Base-by-base conservation (phyloP, 2,329 filamentous ascomycete genomes). In the Cordyceps javanica region DNA sequence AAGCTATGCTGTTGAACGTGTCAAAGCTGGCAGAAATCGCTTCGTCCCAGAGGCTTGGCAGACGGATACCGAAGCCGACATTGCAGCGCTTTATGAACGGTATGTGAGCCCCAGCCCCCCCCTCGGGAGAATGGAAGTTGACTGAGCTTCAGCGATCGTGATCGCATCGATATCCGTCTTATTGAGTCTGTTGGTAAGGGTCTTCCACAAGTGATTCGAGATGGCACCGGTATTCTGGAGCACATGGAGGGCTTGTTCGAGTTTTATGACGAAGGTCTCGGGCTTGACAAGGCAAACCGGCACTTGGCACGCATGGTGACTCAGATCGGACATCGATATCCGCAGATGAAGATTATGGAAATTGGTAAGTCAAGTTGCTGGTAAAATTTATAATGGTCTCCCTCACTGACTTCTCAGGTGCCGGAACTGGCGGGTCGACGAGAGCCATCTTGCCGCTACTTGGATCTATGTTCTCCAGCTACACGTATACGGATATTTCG, bases 161-260 rank as follows among this genome's bases (percentile, higher is more conserved):
- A 32, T 32, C 30, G 30, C 30, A 11, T 32, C 11, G 36, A 39
- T 39, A 16, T 39, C 10, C 36, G 36, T 19, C 36, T 39, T 39
- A 5, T 39, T 3, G 36, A 39, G 16, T 39, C 36, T 19, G 21
- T 56, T 2, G 42, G 41, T 23, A 28, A 45, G 19, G 48, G 41
- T 19, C 34, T 44, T 21, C 36, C 30, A 11, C 30, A 65, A 14
- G 66, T 71, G 1, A 62, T 78, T 11, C 63, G 66, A 1, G 70
- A 68, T 3, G 63, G 70, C 38, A 66, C 59, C 6, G 71, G 63
- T 3, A 69, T 74, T 55, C 65, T 76, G 8, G 74, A 76, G 55
- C 65, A 70, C 46, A 60, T 77, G 52, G 65, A 75, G 16, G 64
- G 68, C 5, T 61, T 74, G 41, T 61, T 77, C 4, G 62, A 69